A percentile compares a stretch with the other conserved stretches of the same genome.
These are phyloP conservation scores for Cyclotella baltica DNA, from an alignment of 108 stramenopile genomes.

Conservation along the genomic window DNA sequence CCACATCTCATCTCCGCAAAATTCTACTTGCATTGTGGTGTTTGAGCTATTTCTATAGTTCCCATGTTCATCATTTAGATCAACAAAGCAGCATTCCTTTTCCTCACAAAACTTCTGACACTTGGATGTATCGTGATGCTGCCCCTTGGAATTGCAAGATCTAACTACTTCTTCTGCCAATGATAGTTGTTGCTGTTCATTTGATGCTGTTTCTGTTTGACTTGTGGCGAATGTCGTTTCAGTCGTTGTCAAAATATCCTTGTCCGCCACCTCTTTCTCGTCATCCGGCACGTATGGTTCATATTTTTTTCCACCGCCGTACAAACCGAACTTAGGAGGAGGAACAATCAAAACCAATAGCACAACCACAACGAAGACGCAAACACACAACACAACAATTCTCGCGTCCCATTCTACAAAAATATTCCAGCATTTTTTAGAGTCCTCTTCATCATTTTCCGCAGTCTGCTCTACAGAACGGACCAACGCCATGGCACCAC, in stretches of 20 bases:
- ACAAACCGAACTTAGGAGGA: too few relatives aligned
- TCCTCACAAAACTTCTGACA: slow-evolving; percentile 17
- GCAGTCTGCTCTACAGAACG: not conserved
- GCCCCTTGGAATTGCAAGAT: slow-evolving; percentile 8
- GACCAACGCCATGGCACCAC: slow-evolving; percentile 11
- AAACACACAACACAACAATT: not conserved
- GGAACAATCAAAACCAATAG: slow-evolving; percentile 7
- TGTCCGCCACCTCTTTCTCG: not conserved
- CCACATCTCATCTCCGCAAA: slow-evolving; percentile 26
- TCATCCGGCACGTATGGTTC: not conserved
- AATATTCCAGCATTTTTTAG: not conserved
- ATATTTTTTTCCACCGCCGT: too few relatives aligned
- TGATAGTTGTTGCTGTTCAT: slow-evolving; percentile 2
- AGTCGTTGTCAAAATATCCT: not conserved
- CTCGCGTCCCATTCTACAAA: not conserved
- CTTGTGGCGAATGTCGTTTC: not conserved
- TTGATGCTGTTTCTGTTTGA: not conserved
- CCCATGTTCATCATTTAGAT: slow-evolving; percentile 7
- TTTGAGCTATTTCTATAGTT: not conserved
- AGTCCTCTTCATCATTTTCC: not conserved
- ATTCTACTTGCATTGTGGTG: not conserved
- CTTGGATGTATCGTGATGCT: slow-evolving; percentile 2
- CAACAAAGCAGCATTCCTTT: slow-evolving; percentile 32
- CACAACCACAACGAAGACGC: not conserved
- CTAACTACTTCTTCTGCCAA: slow-evolving; percentile 32